Conservation (phyloP, 1,284 basidiomycete species). For the Sporisorium reilianum region DNA sequence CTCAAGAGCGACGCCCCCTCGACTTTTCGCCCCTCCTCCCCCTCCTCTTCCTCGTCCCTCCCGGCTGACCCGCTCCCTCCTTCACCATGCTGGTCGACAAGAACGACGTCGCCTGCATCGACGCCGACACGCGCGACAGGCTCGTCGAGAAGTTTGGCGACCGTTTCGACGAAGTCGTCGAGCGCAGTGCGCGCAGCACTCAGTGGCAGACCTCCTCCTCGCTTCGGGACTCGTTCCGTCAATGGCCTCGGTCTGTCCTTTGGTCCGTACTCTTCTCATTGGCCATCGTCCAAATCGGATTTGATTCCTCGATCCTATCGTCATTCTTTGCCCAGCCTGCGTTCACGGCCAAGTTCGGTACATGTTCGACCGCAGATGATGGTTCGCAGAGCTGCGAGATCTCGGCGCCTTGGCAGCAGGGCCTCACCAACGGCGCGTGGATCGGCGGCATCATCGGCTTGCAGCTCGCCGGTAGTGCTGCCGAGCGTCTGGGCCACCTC, state of each 20-base stretch:
- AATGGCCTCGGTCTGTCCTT: slow-evolving; percentile 71
- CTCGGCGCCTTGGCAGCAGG: slow-evolving; percentile 72
- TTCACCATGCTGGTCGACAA: slow-evolving; percentile 34
- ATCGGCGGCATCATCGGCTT: slow-evolving; percentile 54
- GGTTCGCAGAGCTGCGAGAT: slow-evolving; percentile 69
- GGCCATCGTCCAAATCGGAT: slow-evolving; percentile 70
- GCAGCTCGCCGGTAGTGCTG: slow-evolving; percentile 36
- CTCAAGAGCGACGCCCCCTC: background rate
- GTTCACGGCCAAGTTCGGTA: slow-evolving; percentile 66
- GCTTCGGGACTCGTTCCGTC: slow-evolving; percentile 68
- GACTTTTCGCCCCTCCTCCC: background rate
- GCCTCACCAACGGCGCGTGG: slow-evolving; percentile 53
- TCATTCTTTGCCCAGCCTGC: slow-evolving; percentile 70
- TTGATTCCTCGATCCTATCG: slow-evolving; percentile 56
- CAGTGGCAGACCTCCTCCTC: slow-evolving; percentile 70
- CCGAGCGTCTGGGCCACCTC: slow-evolving; percentile 36
- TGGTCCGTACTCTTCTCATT: slow-evolving; percentile 71
- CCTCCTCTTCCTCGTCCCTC: slow-evolving; percentile 5
- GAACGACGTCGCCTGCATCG: slow-evolving; percentile 50
- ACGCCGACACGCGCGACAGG: slow-evolving; percentile 42
- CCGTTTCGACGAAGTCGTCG: slow-evolving; percentile 69
- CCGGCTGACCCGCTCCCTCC: background rate
- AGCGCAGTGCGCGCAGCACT: slow-evolving; percentile 65
- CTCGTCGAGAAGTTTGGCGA: slow-evolving; percentile 46
- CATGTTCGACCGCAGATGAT: slow-evolving; percentile 42